Conservation (phyloP, 2,329 filamentous ascomycete genomes). For the Apiospora koreana region DNA sequence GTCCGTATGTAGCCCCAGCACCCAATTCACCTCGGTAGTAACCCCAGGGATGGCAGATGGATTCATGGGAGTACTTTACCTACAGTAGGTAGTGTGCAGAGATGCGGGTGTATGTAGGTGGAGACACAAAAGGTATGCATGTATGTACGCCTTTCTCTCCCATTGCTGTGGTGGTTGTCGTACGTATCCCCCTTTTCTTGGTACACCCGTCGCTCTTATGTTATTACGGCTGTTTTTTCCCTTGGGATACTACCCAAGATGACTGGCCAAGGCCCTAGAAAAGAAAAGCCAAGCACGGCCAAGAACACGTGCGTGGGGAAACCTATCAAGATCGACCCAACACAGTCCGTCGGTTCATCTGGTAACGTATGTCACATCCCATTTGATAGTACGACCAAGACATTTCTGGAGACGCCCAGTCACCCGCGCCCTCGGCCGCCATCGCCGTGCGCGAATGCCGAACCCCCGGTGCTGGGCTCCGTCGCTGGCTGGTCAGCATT, state of each 20-base stretch:
- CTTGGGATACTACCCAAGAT: not conserved
- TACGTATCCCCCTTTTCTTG: not conserved
- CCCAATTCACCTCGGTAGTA: not conserved
- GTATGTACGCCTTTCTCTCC: too few relatives aligned
- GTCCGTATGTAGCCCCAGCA: not conserved
- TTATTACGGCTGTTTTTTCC: too few relatives aligned
- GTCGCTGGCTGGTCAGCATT: not conserved
- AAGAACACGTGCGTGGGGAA: not conserved
- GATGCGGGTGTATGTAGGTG: not conserved
- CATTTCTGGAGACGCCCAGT: not conserved
- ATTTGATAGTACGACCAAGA: not conserved
- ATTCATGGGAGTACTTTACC: not conserved
- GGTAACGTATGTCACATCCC: not conserved
- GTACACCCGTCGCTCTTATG: too few relatives aligned
- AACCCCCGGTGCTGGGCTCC: not conserved
- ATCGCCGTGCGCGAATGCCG: constrained; percentile 1
- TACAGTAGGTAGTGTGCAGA: too few relatives aligned
- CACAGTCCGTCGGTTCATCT: not conserved
- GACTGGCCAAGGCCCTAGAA: not conserved
- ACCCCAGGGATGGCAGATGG: not conserved
- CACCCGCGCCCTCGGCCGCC: not conserved
- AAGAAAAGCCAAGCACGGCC: not conserved
- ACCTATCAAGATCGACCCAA: not conserved
- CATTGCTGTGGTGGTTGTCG: too few relatives aligned
- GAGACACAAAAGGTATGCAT: too few relatives aligned